A percentile compares a stretch with the other conserved stretches of the same genome.
Conservation (phyloP, 148 eudicot species). For the Talinum fruticosum region DNA sequence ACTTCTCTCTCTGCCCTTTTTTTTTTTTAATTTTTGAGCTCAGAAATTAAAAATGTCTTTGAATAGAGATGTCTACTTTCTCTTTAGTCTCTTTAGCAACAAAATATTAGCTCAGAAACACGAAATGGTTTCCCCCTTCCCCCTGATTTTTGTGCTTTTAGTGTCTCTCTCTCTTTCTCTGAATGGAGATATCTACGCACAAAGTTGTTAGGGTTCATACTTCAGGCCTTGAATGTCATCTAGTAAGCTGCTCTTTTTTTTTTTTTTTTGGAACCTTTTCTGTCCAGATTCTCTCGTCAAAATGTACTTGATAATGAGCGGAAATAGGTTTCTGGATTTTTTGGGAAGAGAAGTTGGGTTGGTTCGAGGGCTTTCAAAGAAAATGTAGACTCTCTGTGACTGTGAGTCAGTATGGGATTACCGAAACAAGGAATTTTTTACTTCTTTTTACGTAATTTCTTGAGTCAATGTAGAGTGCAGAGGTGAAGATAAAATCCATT, state of each 20-base stretch:
- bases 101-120: neutral
- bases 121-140: neutral
- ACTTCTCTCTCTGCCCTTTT: neutral
- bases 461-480: neutral
- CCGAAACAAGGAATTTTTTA: too few relatives aligned
- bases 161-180: neutral
- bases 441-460: too few relatives aligned
- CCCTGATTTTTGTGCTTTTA: neutral
- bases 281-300: too few relatives aligned
- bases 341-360: neutral
- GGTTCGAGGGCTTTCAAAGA: neutral
- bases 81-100: neutral
- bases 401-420: too few relatives aligned
- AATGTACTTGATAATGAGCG: too few relatives aligned
- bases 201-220: neutral
- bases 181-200: neutral
- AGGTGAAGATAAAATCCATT: neutral
- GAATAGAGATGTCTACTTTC: too few relatives aligned
- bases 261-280: too few relatives aligned
- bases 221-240: neutral
- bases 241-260: too few relatives aligned
- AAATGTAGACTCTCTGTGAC: neutral
- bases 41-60: too few relatives aligned
- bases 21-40: too few relatives aligned
- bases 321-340: too few relatives aligned